Base-by-base conservation (phyloP, 495 filamentous ascomycete genomes). In the Podospora comata region DNA sequence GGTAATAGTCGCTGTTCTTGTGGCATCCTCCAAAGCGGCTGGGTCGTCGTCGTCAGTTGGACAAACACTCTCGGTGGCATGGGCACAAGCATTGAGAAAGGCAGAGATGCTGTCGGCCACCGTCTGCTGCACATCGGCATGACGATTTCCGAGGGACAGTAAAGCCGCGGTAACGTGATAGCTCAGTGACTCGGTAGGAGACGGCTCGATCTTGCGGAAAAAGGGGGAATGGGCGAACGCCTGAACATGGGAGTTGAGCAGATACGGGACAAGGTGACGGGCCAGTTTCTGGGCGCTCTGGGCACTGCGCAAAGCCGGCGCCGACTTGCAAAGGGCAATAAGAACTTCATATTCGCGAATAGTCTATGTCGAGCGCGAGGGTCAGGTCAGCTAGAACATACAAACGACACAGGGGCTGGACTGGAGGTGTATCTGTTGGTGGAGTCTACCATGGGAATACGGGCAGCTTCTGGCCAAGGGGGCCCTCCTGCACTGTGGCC, bases 301-400 rank as follows among this genome's bases (percentile, higher is more conserved):
- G 5, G 80, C 72, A 62, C 84, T 85, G 19, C 87, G 82, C 16
- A 97, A 79, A 18, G 87, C 81, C 19, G 92, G 88, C 9, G 93
- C 91, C 28, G 95, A 91, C 79, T 91, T 92, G 79, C 94, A 96
- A 26, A 99, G 84, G 34, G 94, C 92, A 20, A 98, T 79, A 28
- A 98, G 83, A 54, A 94, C 89, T 76, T 98, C 93, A 68, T 96
- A 87, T 82, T 99, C 95, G 65, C 91, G 88, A 62, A 92, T 86
- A 11, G 80, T 85, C 85, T 87, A 72, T 26, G 67, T 3, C 20
- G 11, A 56, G 13, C 5, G 18, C 15, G 28, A 19, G 18, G 13
- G 48, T 23, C 23, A 0, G 39, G 73, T 77, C 66, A 77, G 76
- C 44, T 64, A 70, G 59, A 2, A 19, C 11, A 27, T 20, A n/a